Percentiles rank a stretch among this genome's conserved stretches.
Conservation (phyloP, 768 basidiomycete genomes). For the Suillus bovinus region DNA sequence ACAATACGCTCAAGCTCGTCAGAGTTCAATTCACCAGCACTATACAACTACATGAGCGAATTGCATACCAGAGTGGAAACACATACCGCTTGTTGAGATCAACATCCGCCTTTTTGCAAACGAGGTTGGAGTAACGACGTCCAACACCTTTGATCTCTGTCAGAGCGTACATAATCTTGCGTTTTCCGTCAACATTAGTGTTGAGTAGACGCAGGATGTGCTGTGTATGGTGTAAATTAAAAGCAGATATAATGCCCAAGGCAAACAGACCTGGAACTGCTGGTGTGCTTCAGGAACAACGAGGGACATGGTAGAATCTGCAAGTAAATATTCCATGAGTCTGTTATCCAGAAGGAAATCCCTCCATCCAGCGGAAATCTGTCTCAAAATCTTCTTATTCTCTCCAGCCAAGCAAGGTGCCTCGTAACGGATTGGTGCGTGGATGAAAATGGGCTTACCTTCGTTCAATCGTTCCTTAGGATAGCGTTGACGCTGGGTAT, state of each 20-base stretch:
- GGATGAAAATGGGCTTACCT: slow-evolving; percentile 26
- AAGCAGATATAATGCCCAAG: neutral
- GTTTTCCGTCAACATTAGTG: slow-evolving; percentile 99
- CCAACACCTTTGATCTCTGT: slow-evolving; percentile 99
- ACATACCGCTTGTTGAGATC: slow-evolving; percentile 97
- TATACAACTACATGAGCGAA: slow-evolving; percentile 34
- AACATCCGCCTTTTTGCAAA: slow-evolving; percentile 99
- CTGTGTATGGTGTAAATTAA: slow-evolving; percentile 39
- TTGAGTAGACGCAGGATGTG: slow-evolving; percentile 99
- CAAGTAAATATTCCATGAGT: neutral
- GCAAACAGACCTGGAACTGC: slow-evolving; percentile 80
- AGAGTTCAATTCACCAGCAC: slow-evolving; percentile 98
- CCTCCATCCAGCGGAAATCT: slow-evolving; percentile 23
- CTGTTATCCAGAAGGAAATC: neutral
- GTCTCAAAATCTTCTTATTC: slow-evolving; percentile 1
- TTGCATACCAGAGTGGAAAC: neutral
- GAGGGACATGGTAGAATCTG: slow-evolving; percentile 78
- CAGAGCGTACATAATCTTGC: slow-evolving; percentile 99
- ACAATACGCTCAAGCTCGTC: slow-evolving; percentile 99
- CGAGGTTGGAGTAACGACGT: slow-evolving; percentile 96
- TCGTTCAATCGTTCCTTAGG: slow-evolving; percentile 20
- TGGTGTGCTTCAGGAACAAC: slow-evolving; percentile 94
- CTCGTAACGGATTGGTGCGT: neutral
- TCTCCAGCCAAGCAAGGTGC: neutral
- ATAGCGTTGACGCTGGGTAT: slow-evolving; percentile 19